Evolutionary conservation across 164 flowering plant genomes (phyloP).

Genomic region (Hamamelis virginiana): DNA sequence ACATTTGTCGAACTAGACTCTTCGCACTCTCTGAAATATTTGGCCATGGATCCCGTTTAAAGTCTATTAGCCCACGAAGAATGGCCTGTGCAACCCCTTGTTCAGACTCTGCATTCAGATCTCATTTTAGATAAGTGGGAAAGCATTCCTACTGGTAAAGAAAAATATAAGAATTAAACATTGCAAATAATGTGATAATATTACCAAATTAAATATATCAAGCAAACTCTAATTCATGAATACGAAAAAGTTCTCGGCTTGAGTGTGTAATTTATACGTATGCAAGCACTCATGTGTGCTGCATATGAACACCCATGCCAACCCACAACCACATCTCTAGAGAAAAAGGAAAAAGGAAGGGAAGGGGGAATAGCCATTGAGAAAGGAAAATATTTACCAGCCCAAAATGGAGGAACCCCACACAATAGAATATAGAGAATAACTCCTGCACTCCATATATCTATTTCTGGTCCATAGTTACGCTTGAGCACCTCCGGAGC

Average conservation of each 20-base stretch:
- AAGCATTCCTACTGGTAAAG: not conserved
- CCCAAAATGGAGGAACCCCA: conserved; percentile 99
- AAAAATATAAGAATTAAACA: not conserved
- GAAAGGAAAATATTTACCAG: conserved; percentile 50
- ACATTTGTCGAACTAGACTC: conserved; percentile 81
- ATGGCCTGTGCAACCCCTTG: conserved; percentile 99
- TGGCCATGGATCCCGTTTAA: conserved; percentile 96
- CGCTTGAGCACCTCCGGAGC: conserved; percentile 75
- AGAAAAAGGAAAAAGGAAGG: not conserved
- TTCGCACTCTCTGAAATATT: conserved; percentile 86
- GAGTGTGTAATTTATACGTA: not conserved
- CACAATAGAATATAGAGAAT: conserved; percentile 72
- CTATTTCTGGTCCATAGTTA: conserved; percentile 76
- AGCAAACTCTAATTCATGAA: not conserved
- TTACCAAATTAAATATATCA: not conserved
- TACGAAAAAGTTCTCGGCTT: not conserved
- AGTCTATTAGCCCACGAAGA: conserved; percentile 85
- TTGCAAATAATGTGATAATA: not conserved
- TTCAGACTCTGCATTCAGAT: conserved; percentile 70
- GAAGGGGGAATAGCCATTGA: not conserved
- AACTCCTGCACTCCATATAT: conserved; percentile 99
- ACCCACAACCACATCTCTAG: not conserved
- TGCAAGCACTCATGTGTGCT: not conserved
- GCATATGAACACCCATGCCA: not conserved
- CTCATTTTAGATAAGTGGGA: conserved; percentile 7